Evolutionary conservation across 148 eudicot genomes (phyloP), one percentile per base, ranked within the genome.

Genomic region (Chenopodium formosanum): DNA sequence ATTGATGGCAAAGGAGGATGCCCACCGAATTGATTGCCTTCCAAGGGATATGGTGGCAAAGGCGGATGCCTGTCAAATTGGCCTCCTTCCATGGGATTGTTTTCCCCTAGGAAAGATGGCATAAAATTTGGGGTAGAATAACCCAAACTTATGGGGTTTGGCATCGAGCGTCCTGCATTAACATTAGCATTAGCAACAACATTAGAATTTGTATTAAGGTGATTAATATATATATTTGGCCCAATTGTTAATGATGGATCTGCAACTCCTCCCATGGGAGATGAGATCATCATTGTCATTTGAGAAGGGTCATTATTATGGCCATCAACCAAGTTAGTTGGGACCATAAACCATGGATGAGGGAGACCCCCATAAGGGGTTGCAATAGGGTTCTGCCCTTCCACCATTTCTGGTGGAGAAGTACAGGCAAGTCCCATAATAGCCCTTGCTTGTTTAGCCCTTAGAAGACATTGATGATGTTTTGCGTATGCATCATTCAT

Each of bases 201-300:
- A 73, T 47, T 47, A 2, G 56, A 16, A 47, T 40, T 48, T 9
- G 50, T 53, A 46, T 73, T 47, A 9, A 73, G 52, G 5, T 20
- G 58, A 17, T 40, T 34, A 4, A 71, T 12, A 19, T 50, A 65
- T 31, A 48, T 63, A 68, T 40, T 74, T 8, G 47, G 9, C 68
- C 56, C 67, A 31, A 76, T 56, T 16, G 75, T 32, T 20, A 69
- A n/a, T 68, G 81, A 64, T 34, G 74, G 52, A 37, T 78, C 69
- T 58, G n/a, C 78, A 37, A 73, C 32, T 5, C 48, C 50, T 31
- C 79, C 76, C 13, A 20, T 27, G n/a, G 82, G 69, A 62, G 62
- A 17, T 16, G 50, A 47, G 7, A 8, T 32, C 78, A 50, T 66
- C 66, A 74, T 52, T 2, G 52, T 66, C 66, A 74, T 52, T 0